phyloP scores from a whole-genome alignment of 192 early-diverging fungal species.

The Mortierella claussenii region DNA sequence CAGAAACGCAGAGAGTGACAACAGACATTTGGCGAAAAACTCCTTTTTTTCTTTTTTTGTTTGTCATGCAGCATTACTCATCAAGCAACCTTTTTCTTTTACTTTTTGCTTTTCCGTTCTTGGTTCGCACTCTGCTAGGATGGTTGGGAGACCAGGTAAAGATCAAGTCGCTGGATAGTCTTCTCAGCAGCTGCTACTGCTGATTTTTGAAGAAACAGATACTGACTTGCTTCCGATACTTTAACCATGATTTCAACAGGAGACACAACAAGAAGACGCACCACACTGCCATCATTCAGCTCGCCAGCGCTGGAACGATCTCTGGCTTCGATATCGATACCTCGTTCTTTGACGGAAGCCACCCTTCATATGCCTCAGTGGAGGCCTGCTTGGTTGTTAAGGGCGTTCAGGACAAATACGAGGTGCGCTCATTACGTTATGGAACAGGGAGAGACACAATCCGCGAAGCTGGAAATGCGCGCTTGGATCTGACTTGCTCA shows the following conservation, averaged over 20 bases:
- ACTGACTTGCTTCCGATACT: conserved; percentile 25
- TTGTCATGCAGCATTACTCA: no score
- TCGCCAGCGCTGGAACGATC: conserved; percentile 84
- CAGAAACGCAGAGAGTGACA: no score
- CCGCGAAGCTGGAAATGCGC: no score
- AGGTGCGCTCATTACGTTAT: conserved; percentile 40
- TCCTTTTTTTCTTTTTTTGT: no score
- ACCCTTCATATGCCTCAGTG: conserved; percentile 76
- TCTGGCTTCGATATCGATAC: conserved; percentile 92
- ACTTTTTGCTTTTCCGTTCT: neutral
- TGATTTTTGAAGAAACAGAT: neutral
- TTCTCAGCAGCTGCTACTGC: no score
- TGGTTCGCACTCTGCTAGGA: no score
- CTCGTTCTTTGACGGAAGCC: conserved; percentile 90
- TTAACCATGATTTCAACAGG: conserved; percentile 58
- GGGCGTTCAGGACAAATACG: conserved; percentile 53
- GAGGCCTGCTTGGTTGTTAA: conserved; percentile 67
- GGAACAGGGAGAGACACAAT: no score
- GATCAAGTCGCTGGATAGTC: no score
- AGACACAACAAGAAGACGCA: conserved; percentile 49
- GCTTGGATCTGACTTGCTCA: conserved; percentile 20
- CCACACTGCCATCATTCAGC: conserved; percentile 75
- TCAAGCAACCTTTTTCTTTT: neutral
- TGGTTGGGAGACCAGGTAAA: conserved; percentile 52
- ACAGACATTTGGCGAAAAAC: no score